Percentiles rank a stretch among this genome's conserved stretches.
These are phyloP conservation scores for Pleoardoris graminearum DNA, from an alignment of 2,329 filamentous ascomycete species.

Conservation along the genomic window DNA sequence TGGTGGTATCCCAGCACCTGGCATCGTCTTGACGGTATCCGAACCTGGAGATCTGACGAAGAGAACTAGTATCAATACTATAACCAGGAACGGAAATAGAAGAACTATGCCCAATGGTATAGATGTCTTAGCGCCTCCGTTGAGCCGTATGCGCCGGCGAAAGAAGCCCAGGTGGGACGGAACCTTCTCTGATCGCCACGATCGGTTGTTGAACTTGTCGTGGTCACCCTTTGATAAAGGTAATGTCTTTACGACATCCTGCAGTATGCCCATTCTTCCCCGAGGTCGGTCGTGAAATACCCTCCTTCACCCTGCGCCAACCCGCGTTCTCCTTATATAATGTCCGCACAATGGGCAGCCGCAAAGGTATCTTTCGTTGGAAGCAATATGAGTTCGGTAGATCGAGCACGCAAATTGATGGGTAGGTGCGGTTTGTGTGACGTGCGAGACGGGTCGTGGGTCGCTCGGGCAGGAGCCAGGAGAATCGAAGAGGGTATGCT, in stretches of 20 bases:
- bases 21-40: slow-evolving; percentile 80
- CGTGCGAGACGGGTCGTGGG: slow-evolving; percentile 18
- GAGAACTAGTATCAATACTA: slow-evolving; percentile 86
- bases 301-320: background rate
- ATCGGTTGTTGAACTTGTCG: slow-evolving; percentile 50
- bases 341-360: background rate
- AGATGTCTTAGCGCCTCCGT: slow-evolving; percentile 88
- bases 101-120: slow-evolving; percentile 91
- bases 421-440: slow-evolving; percentile 24
- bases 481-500: background rate
- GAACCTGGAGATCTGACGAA: slow-evolving; percentile 87
- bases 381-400: background rate
- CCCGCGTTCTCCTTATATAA: background rate
- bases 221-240: slow-evolving; percentile 48
- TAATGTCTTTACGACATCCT: slow-evolving; percentile 51
- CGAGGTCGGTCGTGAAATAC: slow-evolving; percentile 3
- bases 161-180: slow-evolving; percentile 74
- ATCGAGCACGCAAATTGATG: slow-evolving; percentile 12
- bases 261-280: slow-evolving; percentile 48
- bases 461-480: background rate
- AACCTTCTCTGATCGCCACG: slow-evolving; percentile 48
- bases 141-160: slow-evolving; percentile 80
- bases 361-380: background rate
- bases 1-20: slow-evolving; percentile 77
- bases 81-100: slow-evolving; percentile 86